Base-by-base conservation (phyloP, 192 early-diverging fungal species). In the Podila clonocystis region DNA sequence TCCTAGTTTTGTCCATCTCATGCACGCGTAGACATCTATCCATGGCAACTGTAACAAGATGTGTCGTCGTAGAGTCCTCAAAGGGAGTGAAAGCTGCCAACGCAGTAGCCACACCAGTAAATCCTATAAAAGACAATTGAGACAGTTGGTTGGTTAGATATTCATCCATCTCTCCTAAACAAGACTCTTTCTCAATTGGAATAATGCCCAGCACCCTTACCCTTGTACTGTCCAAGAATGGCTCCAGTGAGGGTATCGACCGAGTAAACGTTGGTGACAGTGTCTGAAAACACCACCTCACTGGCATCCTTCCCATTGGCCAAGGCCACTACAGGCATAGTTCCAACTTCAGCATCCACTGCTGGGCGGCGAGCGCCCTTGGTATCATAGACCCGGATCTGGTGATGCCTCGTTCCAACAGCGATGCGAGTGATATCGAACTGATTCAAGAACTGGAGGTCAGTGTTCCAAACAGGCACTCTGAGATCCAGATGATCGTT, bases 401-500 rank as follows among this genome's bases (percentile, higher is more conserved):
- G 92, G 65, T 88, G 84, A 75, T 92, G 77, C 57, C 91, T 89
- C 0, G 97, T 95, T 11, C 88, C 89, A 24, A 91, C 87, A 24
- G 89, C 91, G 31, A 98, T 60, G 24, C 83, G 65, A 8, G 86
- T 85, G 4, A 70, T 71, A 33, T 90, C 87, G n/a, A 76, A 75
- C 61, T 87, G 86, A 75, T 67, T 84, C 33, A 93, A 57, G 73
- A 94, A 98, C 77, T 89, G 86, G 33, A 97, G 67, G 73, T 96
- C 92, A 2, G 94, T 95, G 62, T 96, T 90, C 93, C 96, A 97
- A 17, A 98, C 91, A 8, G 94, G 94, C 48, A 94, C 91, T 24
- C 93, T 89, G 57, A 98, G 68, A 74, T 94, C 92, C 52, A 98
- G 82, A 64, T 87, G 84, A 63, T 97, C 95, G 72, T 95, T 89